These are phyloP conservation scores for Macrophomina tecta DNA, from an alignment of 2,329 filamentous ascomycete genomes.

Conservation along the genomic window DNA sequence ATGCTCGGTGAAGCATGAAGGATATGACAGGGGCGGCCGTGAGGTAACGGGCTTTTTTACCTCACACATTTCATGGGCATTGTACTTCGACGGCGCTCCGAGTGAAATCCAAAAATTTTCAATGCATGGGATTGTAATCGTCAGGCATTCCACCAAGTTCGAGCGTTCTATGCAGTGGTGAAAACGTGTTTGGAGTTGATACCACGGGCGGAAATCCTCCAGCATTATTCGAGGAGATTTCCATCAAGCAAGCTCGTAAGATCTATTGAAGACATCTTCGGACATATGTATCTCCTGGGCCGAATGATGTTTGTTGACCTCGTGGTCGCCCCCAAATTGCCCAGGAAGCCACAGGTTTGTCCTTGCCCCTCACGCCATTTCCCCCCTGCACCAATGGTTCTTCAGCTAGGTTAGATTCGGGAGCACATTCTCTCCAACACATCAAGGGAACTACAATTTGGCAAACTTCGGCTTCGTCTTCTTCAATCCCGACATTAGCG, in stretches of 20 bases:
- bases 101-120: slow-evolving; percentile 51
- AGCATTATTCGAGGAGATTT: too few species aligned
- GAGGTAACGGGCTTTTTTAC: slow-evolving; percentile 29
- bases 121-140: slow-evolving; percentile 38
- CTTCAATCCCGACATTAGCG: slow-evolving; percentile 76
- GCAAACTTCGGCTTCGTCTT: slow-evolving; percentile 83
- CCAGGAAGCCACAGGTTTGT: not conserved
- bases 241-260: too few species aligned
- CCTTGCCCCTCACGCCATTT: not conserved
- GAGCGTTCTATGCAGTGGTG: slow-evolving; percentile 1
- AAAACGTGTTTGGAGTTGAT: not conserved
- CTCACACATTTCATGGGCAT: slow-evolving; percentile 28
- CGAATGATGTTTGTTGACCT: too few species aligned
- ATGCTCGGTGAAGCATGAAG: slow-evolving; percentile 28
- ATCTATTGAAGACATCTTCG: too few species aligned
- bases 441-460: slow-evolving; percentile 66
- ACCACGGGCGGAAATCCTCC: too few species aligned
- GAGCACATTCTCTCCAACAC: too few species aligned
- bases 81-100: slow-evolving; percentile 50
- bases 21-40: slow-evolving; percentile 28
- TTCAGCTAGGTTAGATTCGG: too few species aligned
- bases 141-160: slow-evolving; percentile 16
- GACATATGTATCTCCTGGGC: too few species aligned
- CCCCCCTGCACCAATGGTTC: too few species aligned
- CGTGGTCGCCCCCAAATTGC: too few species aligned